Evolutionary conservation across 2,329 filamentous ascomycete genomes (phyloP), one percentile per base, ranked within the genome.

Genomic region (Akanthomyces muscarius): DNA sequence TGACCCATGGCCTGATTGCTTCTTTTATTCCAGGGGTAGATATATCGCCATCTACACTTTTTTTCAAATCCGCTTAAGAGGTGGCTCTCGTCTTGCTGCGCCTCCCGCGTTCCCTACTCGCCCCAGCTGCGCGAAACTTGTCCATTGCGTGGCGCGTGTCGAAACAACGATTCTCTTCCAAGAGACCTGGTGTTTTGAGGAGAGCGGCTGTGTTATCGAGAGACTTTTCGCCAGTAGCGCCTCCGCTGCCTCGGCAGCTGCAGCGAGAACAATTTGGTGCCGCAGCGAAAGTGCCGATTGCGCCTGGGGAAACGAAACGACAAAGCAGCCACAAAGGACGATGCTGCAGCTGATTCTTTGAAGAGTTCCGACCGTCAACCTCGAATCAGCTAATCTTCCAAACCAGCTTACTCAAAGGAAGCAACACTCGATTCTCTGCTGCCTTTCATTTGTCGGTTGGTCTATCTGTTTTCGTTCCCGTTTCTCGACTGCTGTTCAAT

Each of bases 11-110:
- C 59, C 59, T 61, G 59, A 61, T 44, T 61, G 47, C 59, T 28
- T 54, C 50, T 61, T n/a, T 44, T 61, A 61, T 61, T 54, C 59
- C 59, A 61, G 59, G 59, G 59, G 51, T 61, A 47, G 59, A 61
- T 61, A 61, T 61, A 61, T 61, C 59, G 54, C 30, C 59, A 61
- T 61, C 50, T 54, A 61, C 59, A 54, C 28, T 52, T 53, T 45
- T 61, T 58, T 36, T n/a, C 14, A 21, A 52, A 30, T 23, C 41
- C 48, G 33, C 57, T 53, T 21, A 45, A 52, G 41, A 61, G 48
- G 23, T 53, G 36, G 18, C 38, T 44, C 38, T 44, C 38, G 36
- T 36, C 28, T 41, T 48, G 18, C 42, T 53, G 50, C 28, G 51
- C 42, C 41, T 61, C 58, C 33, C 50, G 42, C 38, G 30, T 41